Conservation (phyloP, 1,284 basidiomycete species). For the Ganoderma multipileum region DNA sequence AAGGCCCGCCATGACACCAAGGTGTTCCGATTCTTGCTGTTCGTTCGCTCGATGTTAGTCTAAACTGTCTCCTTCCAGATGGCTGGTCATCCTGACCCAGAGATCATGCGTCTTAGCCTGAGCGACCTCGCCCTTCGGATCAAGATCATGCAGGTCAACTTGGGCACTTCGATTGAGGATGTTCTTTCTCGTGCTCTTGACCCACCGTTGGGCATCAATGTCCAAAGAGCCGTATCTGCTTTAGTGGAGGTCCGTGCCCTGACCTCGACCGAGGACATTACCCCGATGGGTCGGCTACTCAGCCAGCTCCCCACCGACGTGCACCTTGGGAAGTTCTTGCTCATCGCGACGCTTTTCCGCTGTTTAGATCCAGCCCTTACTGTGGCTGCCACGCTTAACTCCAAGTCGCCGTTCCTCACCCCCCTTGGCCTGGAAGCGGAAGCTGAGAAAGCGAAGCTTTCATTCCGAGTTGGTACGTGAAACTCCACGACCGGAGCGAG, state of each 20-base stretch:
- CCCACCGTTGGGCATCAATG: conserved; percentile 87
- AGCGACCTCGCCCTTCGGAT: conserved; percentile 95
- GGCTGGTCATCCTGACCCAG: conserved; percentile 91
- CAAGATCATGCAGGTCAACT: conserved; percentile 94
- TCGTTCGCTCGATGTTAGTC: not conserved
- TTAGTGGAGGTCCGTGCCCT: conserved; percentile 93
- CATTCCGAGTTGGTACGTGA: conserved; percentile 79
- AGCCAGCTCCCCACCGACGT: conserved; percentile 97
- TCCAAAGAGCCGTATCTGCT: conserved; percentile 91
- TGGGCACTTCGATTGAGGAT: conserved; percentile 91
- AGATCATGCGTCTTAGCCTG: conserved; percentile 94
- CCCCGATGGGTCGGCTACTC: conserved; percentile 90
- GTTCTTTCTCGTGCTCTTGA: conserved; percentile 90
- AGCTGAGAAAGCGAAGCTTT: conserved; percentile 85
- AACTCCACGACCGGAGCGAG: not conserved
- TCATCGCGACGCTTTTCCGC: conserved; percentile 86
- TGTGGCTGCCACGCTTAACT: conserved; percentile 92
- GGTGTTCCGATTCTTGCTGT: conserved; percentile 45
- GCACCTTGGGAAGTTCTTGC: conserved; percentile 93
- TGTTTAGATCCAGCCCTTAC: conserved; percentile 97
- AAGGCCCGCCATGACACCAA: conserved; percentile 84
- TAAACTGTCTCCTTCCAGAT: conserved; percentile 56
- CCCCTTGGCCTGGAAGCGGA: conserved; percentile 91
- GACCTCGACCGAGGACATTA: conserved; percentile 90
- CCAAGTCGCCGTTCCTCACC: conserved; percentile 92